phyloP scores from a whole-genome alignment of 805 yeast genomes.

The Saccharomycopsis oosterbeekiorum region DNA sequence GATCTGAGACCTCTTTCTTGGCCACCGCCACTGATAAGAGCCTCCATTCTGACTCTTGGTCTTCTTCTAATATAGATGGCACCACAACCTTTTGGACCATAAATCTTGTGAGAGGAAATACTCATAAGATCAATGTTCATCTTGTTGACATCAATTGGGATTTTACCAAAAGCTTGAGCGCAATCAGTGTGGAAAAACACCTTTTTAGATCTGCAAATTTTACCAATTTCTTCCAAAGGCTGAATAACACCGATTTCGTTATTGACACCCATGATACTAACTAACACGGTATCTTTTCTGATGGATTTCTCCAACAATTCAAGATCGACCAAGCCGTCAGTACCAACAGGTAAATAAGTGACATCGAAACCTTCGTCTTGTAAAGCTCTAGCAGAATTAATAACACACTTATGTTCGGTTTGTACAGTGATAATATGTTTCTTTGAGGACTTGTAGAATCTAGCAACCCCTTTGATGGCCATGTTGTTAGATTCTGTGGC shows the following conservation, averaged over 20 bases:
- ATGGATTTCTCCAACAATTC: constrained; percentile 74
- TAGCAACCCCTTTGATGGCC: constrained; percentile 91
- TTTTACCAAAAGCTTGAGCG: constrained; percentile 95
- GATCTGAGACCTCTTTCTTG: constrained; percentile 97
- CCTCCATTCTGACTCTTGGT: constrained; percentile 95
- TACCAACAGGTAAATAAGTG: constrained; percentile 77
- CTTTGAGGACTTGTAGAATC: constrained; percentile 84
- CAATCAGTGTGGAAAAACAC: constrained; percentile 96
- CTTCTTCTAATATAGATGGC: constrained; percentile 93
- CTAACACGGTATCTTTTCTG: constrained; percentile 82
- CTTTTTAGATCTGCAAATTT: constrained; percentile 74
- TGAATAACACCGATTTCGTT: constrained; percentile 97
- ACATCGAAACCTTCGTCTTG: constrained; percentile 97
- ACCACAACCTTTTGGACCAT: constrained; percentile 97
- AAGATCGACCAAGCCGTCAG: constrained; percentile 70
- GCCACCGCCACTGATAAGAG: constrained; percentile 95
- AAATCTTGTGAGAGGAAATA: constrained; percentile 90
- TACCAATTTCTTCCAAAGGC: constrained; percentile 90
- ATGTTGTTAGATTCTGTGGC: constrained; percentile 97
- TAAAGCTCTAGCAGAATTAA: constrained; percentile 89
- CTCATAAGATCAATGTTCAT: constrained; percentile 90
- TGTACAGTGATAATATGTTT: constrained; percentile 92
- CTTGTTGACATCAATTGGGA: constrained; percentile 85
- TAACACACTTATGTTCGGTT: constrained; percentile 98
- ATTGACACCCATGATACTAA: constrained; percentile 93